Conservation (phyloP, 352 stramenopile genomes). For the Phytophthora europaea region DNA sequence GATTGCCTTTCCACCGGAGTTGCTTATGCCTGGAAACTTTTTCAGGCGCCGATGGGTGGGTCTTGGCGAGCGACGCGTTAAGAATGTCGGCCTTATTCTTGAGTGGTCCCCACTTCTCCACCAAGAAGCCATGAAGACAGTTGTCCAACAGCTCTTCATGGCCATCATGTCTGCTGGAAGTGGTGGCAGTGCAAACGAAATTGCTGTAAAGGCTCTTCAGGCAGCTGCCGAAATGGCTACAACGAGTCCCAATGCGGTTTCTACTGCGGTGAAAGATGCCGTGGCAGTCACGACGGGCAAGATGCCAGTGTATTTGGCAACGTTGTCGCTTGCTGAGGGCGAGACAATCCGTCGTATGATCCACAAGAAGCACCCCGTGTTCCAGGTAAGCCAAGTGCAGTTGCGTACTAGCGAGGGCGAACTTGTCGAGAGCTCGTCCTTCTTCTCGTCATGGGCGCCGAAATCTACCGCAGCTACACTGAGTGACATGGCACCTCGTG, state of each 20-base stretch:
- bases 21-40: constrained; percentile 92
- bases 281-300: constrained; percentile 47
- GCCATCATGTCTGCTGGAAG: constrained; percentile 43
- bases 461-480: constrained; percentile 6
- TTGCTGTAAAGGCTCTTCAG: constrained; percentile 66
- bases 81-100: constrained; percentile 90
- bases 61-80: constrained; percentile 86
- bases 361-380: constrained; percentile 89
- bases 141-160: constrained; percentile 75
- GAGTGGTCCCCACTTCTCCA: constrained; percentile 87
- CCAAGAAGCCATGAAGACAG: constrained; percentile 79
- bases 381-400: constrained; percentile 74
- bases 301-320: constrained; percentile 92
- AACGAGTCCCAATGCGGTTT: constrained; percentile 33
- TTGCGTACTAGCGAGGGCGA: constrained; percentile 86
- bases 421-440: constrained; percentile 84
- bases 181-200: constrained; percentile 63
- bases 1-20: constrained; percentile 72
- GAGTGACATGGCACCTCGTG: constrained; percentile 26
- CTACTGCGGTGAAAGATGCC: constrained; percentile 49
- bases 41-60: constrained; percentile 91
- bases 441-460: constrained; percentile 61
- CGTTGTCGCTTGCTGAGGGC: constrained; percentile 97
- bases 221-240: constrained; percentile 43
- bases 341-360: constrained; percentile 98